phyloP scores from a whole-genome alignment of 2,329 filamentous ascomycete genomes.

The Clonostachys chloroleuca region DNA sequence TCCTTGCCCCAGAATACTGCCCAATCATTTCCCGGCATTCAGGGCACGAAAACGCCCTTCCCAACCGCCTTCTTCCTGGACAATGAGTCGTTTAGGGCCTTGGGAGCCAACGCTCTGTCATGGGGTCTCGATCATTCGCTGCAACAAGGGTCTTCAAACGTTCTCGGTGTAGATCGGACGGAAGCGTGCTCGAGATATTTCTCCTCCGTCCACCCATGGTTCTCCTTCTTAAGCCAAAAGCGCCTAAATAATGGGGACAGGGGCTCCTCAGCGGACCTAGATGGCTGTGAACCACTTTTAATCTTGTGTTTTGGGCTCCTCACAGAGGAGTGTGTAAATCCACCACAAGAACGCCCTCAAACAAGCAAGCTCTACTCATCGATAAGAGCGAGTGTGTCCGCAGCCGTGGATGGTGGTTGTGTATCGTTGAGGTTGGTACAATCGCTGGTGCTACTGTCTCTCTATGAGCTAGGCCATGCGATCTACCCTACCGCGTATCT shows the following conservation, averaged over 20 bases:
- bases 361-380: conserved; percentile 1
- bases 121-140: background rate
- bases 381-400: conserved; percentile 5
- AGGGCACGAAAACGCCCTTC: background rate
- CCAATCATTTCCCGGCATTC: background rate
- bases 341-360: background rate
- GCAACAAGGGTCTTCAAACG: background rate
- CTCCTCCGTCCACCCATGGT: conserved; percentile 5
- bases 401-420: conserved; percentile 5
- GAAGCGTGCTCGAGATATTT: conserved; percentile 5
- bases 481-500: conserved; percentile 11
- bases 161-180: background rate
- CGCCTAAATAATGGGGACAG: conserved; percentile 3
- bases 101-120: conserved; percentile 2
- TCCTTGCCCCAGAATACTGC: background rate
- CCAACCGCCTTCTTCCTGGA: conserved; percentile 9
- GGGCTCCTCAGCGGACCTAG: background rate
- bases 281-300: conserved; percentile 5
- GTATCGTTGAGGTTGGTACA: conserved; percentile 8
- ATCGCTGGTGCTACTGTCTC: conserved; percentile 5
- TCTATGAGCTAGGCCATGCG: conserved; percentile 7
- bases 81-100: conserved; percentile 2
- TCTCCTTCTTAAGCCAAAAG: conserved; percentile 10
- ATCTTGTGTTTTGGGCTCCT: conserved; percentile 10
- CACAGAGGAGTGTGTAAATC: background rate